Percentiles rank a stretch among this genome's conserved stretches.
phyloP scores from a whole-genome alignment of 352 stramenopile species.

The Globisporangium irregulare region DNA sequence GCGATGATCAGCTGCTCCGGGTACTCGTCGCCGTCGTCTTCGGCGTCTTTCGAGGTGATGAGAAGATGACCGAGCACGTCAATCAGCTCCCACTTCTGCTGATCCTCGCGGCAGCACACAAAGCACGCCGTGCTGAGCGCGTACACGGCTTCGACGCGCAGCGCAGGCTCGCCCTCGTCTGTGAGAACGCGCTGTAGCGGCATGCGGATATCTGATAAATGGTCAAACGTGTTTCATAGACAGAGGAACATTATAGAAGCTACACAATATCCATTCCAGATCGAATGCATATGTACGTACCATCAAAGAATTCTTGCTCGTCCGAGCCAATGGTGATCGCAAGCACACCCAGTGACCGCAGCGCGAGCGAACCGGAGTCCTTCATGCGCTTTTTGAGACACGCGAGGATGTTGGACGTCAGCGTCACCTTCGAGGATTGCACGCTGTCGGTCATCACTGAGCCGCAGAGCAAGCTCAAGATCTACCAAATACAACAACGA shows the following conservation, averaged over 20 bases:
- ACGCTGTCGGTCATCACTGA: conserved; percentile 42
- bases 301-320: conserved; percentile 48
- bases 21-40: conserved; percentile 49
- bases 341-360: conserved; percentile 45
- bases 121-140: conserved; percentile 56
- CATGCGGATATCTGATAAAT: conserved; percentile 25
- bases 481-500: conserved; percentile 13
- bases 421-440: conserved; percentile 31
- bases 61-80: conserved; percentile 48
- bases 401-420: conserved; percentile 37
- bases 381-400: conserved; percentile 60
- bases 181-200: conserved; percentile 45
- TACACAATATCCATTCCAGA: background rate
- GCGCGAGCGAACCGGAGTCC: conserved; percentile 44
- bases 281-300: conserved; percentile 4
- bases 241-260: background rate
- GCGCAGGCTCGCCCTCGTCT: conserved; percentile 34
- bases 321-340: conserved; percentile 56
- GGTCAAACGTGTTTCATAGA: background rate
- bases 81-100: conserved; percentile 56
- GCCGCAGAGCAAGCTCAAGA: conserved; percentile 38
- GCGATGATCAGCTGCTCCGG: conserved; percentile 44
- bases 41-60: conserved; percentile 39
- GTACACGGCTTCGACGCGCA: conserved; percentile 54
- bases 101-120: conserved; percentile 56